Evolutionary conservation across 331 rosid genomes (phyloP).

Genomic region (Cucumis variabilis): DNA sequence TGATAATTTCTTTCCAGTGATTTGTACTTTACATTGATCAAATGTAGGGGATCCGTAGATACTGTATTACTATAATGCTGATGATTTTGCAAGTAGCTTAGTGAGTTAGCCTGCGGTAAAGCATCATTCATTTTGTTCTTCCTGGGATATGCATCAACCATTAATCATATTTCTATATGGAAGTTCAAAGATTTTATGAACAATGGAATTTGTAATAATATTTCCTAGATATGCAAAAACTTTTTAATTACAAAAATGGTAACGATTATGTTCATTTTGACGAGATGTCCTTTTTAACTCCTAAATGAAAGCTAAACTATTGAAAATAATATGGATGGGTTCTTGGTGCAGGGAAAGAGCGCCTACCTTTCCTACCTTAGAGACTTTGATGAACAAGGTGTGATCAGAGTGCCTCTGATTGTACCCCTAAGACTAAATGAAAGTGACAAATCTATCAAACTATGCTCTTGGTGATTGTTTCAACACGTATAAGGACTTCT

Average conservation of each 20-base stretch:
- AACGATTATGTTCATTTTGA: too few species aligned
- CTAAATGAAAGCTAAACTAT: too few species aligned
- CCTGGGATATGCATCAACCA: not conserved
- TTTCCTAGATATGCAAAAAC: not conserved
- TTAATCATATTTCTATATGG: not conserved
- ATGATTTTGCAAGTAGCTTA: not conserved
- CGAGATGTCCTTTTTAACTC: too few species aligned
- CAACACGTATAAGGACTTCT: too few species aligned
- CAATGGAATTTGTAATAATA: conserved; percentile 2
- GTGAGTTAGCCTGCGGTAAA: conserved; percentile 4
- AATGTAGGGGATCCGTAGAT: not conserved
- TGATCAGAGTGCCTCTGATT: too few species aligned
- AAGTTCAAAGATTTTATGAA: not conserved
- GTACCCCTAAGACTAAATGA: too few species aligned
- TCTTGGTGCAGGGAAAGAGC: too few species aligned
- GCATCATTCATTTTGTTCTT: conserved; percentile 7
- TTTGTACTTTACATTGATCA: not conserved
- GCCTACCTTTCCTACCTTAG: too few species aligned
- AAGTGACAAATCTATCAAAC: too few species aligned
- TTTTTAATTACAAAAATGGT: not conserved
- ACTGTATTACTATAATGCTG: not conserved
- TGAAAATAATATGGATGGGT: too few species aligned
- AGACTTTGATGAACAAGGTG: too few species aligned
- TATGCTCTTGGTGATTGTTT: too few species aligned
- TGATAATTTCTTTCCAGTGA: not conserved